These are phyloP conservation scores for Globisporangium solare DNA, from an alignment of 352 stramenopile species.

Conservation along the genomic window DNA sequence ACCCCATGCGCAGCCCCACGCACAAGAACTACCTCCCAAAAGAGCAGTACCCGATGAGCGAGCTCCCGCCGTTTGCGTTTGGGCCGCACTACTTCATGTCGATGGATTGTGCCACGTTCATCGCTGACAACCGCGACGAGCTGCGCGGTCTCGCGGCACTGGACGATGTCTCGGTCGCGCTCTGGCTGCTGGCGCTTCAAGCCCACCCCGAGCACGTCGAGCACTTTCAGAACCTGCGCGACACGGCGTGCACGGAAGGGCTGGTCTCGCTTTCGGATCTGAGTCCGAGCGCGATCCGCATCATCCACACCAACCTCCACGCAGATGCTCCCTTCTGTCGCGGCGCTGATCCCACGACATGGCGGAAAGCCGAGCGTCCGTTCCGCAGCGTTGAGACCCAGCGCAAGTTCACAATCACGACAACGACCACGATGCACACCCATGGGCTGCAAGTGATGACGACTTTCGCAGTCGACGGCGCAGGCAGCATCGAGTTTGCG, in stretches of 20 bases:
- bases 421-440: not conserved
- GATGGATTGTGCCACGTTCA: slow-evolving; percentile 35
- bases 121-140: slow-evolving; percentile 26
- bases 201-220: slow-evolving; percentile 34
- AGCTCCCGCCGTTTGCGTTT: slow-evolving; percentile 31
- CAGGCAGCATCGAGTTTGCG: not conserved
- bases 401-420: not conserved
- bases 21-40: slow-evolving; percentile 31
- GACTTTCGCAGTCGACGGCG: not conserved
- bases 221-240: slow-evolving; percentile 38
- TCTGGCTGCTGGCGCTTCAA: slow-evolving; percentile 49
- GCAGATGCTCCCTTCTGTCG: slow-evolving; percentile 26
- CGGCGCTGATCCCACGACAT: slow-evolving; percentile 32
- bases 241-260: slow-evolving; percentile 24
- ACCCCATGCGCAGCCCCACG: slow-evolving; percentile 16
- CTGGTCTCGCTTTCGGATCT: slow-evolving; percentile 48
- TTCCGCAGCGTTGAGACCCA: not conserved
- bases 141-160: slow-evolving; percentile 24
- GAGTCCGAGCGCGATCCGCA: slow-evolving; percentile 29
- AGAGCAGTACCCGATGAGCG: slow-evolving; percentile 24
- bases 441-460: not conserved
- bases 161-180: slow-evolving; percentile 54
- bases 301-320: slow-evolving; percentile 42
- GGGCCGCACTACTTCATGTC: slow-evolving; percentile 48
- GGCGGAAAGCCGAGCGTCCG: slow-evolving; percentile 19